phyloP scores from a whole-genome alignment of 768 basidiomycete species.

The Kwoniella europaea region DNA sequence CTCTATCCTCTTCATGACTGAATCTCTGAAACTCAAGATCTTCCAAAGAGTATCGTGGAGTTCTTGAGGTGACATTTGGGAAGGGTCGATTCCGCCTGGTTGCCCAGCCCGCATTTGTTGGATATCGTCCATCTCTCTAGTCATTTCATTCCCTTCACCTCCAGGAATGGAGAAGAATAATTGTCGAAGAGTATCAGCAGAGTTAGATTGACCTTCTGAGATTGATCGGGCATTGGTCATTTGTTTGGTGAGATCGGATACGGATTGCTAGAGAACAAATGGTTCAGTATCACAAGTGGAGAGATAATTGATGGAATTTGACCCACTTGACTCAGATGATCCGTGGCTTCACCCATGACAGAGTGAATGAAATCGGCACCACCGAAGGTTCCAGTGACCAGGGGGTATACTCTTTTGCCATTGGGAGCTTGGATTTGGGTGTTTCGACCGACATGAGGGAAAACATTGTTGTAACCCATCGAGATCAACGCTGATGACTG shows the following conservation, averaged over 20 bases:
- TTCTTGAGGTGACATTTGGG: conserved; percentile 87
- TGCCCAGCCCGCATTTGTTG: conserved; percentile 64
- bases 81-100: conserved; percentile 74
- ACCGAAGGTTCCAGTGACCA: conserved; percentile 73
- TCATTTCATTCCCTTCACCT: conserved; percentile 62
- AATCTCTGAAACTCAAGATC: conserved; percentile 82
- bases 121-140: conserved; percentile 75
- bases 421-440: conserved; percentile 75
- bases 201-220: conserved; percentile 53
- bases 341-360: conserved; percentile 62
- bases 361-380: conserved; percentile 57
- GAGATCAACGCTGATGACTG: conserved; percentile 64
- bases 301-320: background rate
- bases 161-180: conserved; percentile 53
- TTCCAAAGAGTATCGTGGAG: conserved; percentile 82
- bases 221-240: conserved; percentile 72
- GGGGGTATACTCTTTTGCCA: conserved; percentile 75
- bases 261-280: conserved; percentile 66
- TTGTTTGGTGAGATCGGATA: conserved; percentile 81
- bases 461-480: conserved; percentile 76
- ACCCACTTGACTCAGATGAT: conserved; percentile 62
- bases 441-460: conserved; percentile 82
- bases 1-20: conserved; percentile 75
- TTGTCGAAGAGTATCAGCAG: conserved; percentile 39
- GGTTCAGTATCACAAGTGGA: background rate